Conservation (phyloP, 1,139 yeast species). For the Candida dubliniensis region DNA sequence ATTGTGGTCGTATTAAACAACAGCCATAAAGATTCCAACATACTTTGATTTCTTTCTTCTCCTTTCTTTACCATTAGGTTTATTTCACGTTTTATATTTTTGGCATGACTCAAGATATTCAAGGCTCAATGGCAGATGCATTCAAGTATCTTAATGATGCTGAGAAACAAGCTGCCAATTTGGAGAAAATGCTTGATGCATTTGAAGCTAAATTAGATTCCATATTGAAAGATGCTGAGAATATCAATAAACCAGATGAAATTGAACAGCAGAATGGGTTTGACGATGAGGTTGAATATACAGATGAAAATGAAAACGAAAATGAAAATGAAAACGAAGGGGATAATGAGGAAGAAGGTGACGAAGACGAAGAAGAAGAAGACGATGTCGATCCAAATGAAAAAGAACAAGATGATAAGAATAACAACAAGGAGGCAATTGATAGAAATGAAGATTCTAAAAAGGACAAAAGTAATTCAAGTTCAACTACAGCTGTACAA, state of each 20-base stretch:
- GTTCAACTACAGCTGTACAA: too few relatives aligned
- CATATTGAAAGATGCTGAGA: constrained; percentile 43
- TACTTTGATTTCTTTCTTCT: background rate
- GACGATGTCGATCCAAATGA: background rate
- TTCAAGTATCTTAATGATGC: constrained; percentile 45
- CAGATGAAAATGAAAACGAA: constrained; percentile 1
- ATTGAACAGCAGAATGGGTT: constrained; percentile 4
- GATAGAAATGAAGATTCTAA: background rate
- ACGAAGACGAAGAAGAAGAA: background rate
- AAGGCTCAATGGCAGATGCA: constrained; percentile 32
- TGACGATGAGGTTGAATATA: constrained; percentile 4
- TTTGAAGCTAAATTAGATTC: constrained; percentile 46
- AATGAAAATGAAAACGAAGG: background rate
- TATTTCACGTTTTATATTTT: too few relatives aligned
- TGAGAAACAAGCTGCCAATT: constrained; percentile 40
- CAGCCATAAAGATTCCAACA: background rate
- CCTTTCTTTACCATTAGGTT: background rate
- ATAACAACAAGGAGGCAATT: background rate
- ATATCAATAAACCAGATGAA: constrained; percentile 11
- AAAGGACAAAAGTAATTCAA: too few relatives aligned
- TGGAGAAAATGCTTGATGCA: constrained; percentile 45
- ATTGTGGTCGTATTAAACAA: too few relatives aligned
- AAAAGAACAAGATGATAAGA: too few relatives aligned
- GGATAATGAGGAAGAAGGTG: background rate
- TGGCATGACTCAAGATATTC: constrained; percentile 23